A percentile compares a stretch with the other conserved stretches of the same genome.
phyloP scores from a whole-genome alignment of 257 asterid species.

The Solanum piurae region DNA sequence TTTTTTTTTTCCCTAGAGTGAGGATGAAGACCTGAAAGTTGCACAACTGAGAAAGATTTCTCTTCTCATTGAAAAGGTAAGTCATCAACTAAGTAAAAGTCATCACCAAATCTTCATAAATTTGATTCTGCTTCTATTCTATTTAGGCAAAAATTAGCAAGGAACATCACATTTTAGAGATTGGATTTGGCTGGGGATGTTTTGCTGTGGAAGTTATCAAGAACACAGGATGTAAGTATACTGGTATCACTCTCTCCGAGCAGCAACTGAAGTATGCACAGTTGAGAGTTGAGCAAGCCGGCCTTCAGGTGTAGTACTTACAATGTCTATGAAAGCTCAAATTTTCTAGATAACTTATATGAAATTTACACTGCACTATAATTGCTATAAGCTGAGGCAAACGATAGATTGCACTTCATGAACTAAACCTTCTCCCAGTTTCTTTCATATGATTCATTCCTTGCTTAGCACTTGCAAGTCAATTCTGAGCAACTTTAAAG shows the following conservation, averaged over 20 bases:
- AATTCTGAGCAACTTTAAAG: too few relatives aligned
- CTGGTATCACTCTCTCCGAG: conserved; percentile 79
- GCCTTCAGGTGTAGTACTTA: conserved; percentile 41
- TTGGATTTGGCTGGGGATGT: conserved; percentile 95
- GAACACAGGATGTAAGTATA: conserved; percentile 72
- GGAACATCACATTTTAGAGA: conserved; percentile 69
- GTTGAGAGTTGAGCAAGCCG: conserved; percentile 59
- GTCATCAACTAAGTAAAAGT: neutral
- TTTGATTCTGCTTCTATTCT: neutral
- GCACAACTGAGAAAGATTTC: conserved; percentile 67
- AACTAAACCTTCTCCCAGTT: too few relatives aligned
- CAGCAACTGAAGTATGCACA: conserved; percentile 67
- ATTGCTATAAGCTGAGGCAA: too few relatives aligned
- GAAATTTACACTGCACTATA: too few relatives aligned
- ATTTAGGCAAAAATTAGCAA: conserved; percentile 44
- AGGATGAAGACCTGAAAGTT: conserved; percentile 59
- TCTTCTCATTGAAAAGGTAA: conserved; percentile 64
- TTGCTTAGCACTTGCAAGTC: too few relatives aligned
- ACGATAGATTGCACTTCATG: too few relatives aligned
- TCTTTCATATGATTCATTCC: too few relatives aligned
- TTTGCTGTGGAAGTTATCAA: conserved; percentile 69
- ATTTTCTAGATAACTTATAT: too few relatives aligned
- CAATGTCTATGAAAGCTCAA: neutral
- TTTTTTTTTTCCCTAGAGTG: conserved; percentile 29
- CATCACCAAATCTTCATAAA: too few relatives aligned